phyloP scores from a whole-genome alignment of 1,284 basidiomycete genomes.

The Pseudozyma sp. region DNA sequence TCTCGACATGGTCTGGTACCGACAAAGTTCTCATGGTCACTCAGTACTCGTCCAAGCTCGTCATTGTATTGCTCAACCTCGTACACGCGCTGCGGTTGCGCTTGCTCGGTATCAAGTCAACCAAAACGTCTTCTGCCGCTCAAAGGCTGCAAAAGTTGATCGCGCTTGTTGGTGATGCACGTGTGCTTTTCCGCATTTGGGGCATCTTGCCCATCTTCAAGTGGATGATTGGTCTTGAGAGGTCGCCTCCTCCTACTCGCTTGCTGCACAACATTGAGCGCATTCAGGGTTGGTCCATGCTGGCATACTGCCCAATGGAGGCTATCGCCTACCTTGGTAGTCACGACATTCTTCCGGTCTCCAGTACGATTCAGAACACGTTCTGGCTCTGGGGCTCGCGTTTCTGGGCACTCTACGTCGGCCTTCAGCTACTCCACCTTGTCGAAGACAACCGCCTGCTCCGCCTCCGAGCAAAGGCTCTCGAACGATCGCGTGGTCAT shows the following conservation, averaged over 20 bases:
- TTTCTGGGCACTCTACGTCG: constrained; percentile 67
- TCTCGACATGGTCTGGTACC: constrained; percentile 66
- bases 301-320: constrained; percentile 67
- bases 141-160: constrained; percentile 50
- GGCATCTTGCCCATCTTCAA: constrained; percentile 67
- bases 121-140: constrained; percentile 46
- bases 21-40: constrained; percentile 68
- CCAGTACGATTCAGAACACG: constrained; percentile 49
- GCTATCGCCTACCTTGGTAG: constrained; percentile 65
- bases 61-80: constrained; percentile 61
- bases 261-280: constrained; percentile 66
- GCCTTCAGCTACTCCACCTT: constrained; percentile 64
- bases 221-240: constrained; percentile 67
- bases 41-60: constrained; percentile 63
- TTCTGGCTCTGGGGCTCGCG: constrained; percentile 62
- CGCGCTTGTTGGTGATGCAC: constrained; percentile 60
- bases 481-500: constrained; percentile 64
- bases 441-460: constrained; percentile 67
- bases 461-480: constrained; percentile 61
- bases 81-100: constrained; percentile 60
- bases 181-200: constrained; percentile 66
- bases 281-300: constrained; percentile 67
- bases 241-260: constrained; percentile 59
- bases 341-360: constrained; percentile 61
- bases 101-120: constrained; percentile 43